Base-by-base conservation (phyloP, 2,329 filamentous ascomycete genomes). In the Talaromyces sp. region DNA sequence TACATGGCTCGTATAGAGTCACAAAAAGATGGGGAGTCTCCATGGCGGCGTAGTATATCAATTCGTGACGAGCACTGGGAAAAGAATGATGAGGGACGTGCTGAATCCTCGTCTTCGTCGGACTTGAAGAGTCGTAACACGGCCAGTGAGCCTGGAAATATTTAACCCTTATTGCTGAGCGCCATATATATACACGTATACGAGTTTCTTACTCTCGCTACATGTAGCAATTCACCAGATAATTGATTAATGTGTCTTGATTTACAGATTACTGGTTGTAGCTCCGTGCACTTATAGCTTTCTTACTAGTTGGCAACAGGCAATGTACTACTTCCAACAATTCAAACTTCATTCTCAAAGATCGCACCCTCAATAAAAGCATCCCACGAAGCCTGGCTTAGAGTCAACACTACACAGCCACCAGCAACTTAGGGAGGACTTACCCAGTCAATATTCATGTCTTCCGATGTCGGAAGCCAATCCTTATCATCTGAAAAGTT, bases 1-100 rank as follows among this genome's bases (percentile, higher is more conserved):
- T 83, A 81, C 67, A 67, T 76, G 52, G 70, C 71, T 33, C 70
- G 66, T 27, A 19, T 62, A n/a, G 60, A 62, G 41, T 56, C 27
- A 6, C 48, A 47, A 11, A 19, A 45, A 41, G 60, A 47, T 19
- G 58, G 7, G 11, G 33, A n/a, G 9, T 31, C 47, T n/a, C 31
- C 14, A 33, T 8, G 14, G 22, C 59, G 1, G 19, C 33, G 9
- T 19, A 10, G 45, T 50, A 11, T 41, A 19, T 27, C 59, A 6
- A 35, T 41, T 41, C 22, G 27, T 41, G 37, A n/a, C 31, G 13
- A 41, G 2, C 10, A 52, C 5, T n/a, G 37, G 19, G 47, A 37
- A 6, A 39, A 33, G n/a, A 13, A 37, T 43, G 33, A 13, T 11
- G 50, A 13, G 3, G 16, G 10, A 11, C 27, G 5, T 22, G 31